phyloP scores from a whole-genome alignment of 176 grass and related monocot genomes.

The Bromus sterilis region DNA sequence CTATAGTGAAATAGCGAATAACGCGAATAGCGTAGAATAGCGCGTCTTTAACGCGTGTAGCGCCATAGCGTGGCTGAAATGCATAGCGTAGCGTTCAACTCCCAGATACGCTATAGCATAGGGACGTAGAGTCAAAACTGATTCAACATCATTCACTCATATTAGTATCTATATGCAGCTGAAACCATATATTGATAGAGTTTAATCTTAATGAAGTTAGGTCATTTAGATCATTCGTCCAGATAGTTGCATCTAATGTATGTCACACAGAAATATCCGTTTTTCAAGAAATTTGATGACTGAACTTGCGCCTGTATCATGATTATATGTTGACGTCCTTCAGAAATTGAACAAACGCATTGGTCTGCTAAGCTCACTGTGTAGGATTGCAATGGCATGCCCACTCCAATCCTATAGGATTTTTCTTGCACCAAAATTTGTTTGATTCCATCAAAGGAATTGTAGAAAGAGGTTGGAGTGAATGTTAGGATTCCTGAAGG shows the following conservation, averaged over 20 bases:
- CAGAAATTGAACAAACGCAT: not conserved
- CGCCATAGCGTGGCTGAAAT: no score
- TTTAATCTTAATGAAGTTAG: not conserved
- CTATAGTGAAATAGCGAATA: no score
- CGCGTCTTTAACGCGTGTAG: no score
- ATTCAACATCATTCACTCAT: not conserved
- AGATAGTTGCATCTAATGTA: not conserved
- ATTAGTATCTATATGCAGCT: not conserved
- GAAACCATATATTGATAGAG: not conserved
- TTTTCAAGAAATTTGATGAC: not conserved
- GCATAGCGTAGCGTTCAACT: no score
- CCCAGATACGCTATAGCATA: no score
- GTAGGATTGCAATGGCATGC: no score
- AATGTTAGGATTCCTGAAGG: no score
- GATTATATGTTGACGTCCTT: not conserved
- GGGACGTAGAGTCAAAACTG: not conserved
- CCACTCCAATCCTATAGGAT: no score
- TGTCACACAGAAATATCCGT: not conserved
- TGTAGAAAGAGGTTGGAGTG: no score
- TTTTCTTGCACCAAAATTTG: no score
- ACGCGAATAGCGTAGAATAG: no score
- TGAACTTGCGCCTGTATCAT: not conserved
- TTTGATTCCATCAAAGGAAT: no score
- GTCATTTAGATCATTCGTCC: not conserved
- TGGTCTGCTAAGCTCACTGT: not conserved